These are phyloP conservation scores for Tetraselmis striata DNA, from an alignment of 139 green algal genomes.

Conservation along the genomic window DNA sequence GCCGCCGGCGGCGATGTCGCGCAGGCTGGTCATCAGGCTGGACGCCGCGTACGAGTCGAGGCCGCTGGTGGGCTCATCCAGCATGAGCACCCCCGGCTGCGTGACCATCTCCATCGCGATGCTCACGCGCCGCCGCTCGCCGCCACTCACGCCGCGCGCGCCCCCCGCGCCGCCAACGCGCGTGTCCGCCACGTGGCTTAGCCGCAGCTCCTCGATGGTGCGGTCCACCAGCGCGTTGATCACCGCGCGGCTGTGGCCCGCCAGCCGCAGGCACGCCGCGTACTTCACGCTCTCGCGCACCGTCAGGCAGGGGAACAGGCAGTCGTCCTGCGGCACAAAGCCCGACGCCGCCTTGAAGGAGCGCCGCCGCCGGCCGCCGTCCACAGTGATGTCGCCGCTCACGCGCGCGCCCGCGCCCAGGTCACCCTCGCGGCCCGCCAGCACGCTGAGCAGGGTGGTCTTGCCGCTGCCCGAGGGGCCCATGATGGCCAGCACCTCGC, in stretches of 20 bases:
- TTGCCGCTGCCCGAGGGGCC: constrained; percentile 60
- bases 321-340: constrained; percentile 68
- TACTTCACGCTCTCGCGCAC: constrained; percentile 62
- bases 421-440: constrained; percentile 24
- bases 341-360: background rate
- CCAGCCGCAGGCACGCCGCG: constrained; percentile 49
- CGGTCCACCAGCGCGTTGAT: constrained; percentile 25
- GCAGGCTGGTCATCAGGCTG: constrained; percentile 46
- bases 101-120: constrained; percentile 76
- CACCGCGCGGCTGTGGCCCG: background rate
- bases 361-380: constrained; percentile 13
- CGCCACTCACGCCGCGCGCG: constrained; percentile 44
- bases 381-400: background rate
- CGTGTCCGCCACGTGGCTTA: constrained; percentile 28
- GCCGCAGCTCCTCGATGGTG: constrained; percentile 35
- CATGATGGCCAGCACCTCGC: constrained; percentile 31
- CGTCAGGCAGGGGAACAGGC: constrained; percentile 58
- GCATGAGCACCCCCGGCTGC: constrained; percentile 32
- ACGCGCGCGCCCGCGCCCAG: constrained; percentile 16
- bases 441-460: constrained; percentile 59
- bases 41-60: constrained; percentile 63
- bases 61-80: constrained; percentile 62
- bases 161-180: constrained; percentile 33
- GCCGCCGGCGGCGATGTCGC: constrained; percentile 29
- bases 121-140: constrained; percentile 55